Base-by-base conservation (phyloP, 805 yeast genomes). In the Hemisphaericaspora nanyangensis region DNA sequence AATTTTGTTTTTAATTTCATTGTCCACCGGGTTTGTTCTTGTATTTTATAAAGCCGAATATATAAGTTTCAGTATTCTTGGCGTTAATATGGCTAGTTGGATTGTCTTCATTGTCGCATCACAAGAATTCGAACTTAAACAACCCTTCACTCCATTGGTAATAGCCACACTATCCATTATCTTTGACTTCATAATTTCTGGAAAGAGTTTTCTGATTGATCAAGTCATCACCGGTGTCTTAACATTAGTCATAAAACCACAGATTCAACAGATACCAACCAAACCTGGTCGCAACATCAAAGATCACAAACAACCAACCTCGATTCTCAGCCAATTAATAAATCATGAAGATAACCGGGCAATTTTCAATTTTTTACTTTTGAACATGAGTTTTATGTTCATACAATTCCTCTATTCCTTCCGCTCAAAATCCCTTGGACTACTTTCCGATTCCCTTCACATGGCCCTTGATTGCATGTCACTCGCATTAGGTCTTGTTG, bases 381-480 rank as follows among this genome's bases (percentile, higher is more conserved):
- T 93, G 44, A 93, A 93, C 61, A 79, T 95, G 10, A 77, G 93
- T 2, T 93, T 93, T 63, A 93, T 93, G 99, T 79, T 93, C 52
- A 81, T 93, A 29, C 99, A 93, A 64, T 71, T 93, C 47, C 64
- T 93, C 7, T 93, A 93, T 58, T 90, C 98, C 0, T 84, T 93
- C 63, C 74, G 95, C 45, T 89, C 98, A 1, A 90, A 86, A 54
- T 91, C 98, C 0, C 66, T 93, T 33, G 97, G 99, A 8, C 68
- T 93, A 17, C 61, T 93, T 37, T 88, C 96, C 15, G 99, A 93
- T 55, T 88, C 96, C 1, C 71, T 93, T 37, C 99, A 93, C 60
- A 93, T 93, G 99, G 85, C 95, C 2, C 70, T 93, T 40, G 99
- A 93, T 60, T 93, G 99, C 58, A 75, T 88, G 0, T 95, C 98